Evolutionary conservation across 2,329 filamentous ascomycete species (phyloP).

Genomic region (Aspergillus fijiensis): DNA sequence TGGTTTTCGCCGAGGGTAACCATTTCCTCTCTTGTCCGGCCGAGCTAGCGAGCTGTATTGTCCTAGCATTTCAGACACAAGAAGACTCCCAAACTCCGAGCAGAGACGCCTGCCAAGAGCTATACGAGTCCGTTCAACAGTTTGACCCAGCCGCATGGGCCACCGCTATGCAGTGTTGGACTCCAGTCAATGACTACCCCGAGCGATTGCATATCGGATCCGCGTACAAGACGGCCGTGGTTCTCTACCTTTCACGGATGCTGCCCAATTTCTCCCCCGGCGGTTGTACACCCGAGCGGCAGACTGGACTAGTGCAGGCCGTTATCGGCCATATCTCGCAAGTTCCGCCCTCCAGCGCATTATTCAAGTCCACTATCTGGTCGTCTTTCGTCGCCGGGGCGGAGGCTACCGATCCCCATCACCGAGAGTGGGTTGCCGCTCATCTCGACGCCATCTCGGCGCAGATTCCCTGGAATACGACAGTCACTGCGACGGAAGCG

Average conservation of each 20-base stretch:
- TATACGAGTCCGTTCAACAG: not conserved
- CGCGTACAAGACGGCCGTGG: slow-evolving; percentile 4
- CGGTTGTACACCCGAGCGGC: not conserved
- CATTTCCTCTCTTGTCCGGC: too few species aligned
- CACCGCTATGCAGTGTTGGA: not conserved
- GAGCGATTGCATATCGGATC: not conserved
- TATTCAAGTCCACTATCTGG: slow-evolving; percentile 12
- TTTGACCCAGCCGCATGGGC: slow-evolving; percentile 8
- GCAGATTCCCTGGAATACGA: too few species aligned
- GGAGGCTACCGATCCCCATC: not conserved
- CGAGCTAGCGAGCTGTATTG: too few species aligned
- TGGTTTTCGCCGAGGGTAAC: not conserved
- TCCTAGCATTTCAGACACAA: too few species aligned
- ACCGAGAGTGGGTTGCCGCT: not conserved
- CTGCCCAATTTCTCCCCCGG: not conserved
- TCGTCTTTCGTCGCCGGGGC: slow-evolving; percentile 10
- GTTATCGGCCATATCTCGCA: not conserved
- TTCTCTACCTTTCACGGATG: slow-evolving; percentile 3
- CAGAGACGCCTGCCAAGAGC: not conserved
- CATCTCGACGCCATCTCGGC: too few species aligned
- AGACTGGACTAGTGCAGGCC: not conserved
- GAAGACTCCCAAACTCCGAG: too few species aligned
- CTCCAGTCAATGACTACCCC: not conserved
- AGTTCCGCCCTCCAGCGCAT: not conserved
- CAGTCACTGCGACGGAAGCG: too few species aligned